Base-by-base conservation (phyloP, 805 yeast species). In the Saturnispora mendoncae region DNA sequence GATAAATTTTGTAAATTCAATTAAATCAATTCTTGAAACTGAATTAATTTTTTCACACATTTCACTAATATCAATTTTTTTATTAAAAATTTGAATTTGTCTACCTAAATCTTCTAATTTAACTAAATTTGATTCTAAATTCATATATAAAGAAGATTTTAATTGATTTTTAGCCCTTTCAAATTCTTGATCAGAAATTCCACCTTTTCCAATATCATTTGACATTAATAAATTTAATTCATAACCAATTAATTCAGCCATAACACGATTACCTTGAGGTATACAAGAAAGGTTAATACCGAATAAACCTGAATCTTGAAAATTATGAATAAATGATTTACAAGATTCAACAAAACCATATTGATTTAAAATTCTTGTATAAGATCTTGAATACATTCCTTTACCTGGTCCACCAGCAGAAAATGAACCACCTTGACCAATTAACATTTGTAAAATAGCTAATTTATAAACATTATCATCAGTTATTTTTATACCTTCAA, bases 381-480 rank as follows among this genome's bases (percentile, higher is more conserved):
- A 92, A 19, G 94, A 74, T 45, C 97, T 72, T 4, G 96, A 85
- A 59, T 87, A 92, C 97, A 92, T 88, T 4, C 98, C 98, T 62
- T 92, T 92, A 41, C 98, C 98, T 14, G 98, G 98, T 0, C 98
- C 98, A 50, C 98, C 98, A 8, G 98, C 97, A 15, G 94, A 80
- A 57, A 92, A 92, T 1, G 97, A 87, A 4, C 96, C 94, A 43
- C 97, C 98, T 28, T 97, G 97, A 33, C 98, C 98, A 12, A 92
- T 66, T 18, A 90, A 67, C 45, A 88, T 85, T 58, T 92, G 97
- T 44, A 92, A 68, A 1, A 87, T 78, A 2, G 97, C 96, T 30
- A 87, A 66, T 1, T 95, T 94, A 55, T 92, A 92, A 33, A 88
- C 77, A 52, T 92, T 97, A 15, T 84, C 85, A 56, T 83, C 80